A percentile compares a stretch with the other conserved stretches of the same genome.
These are phyloP conservation scores for Saccharomyces mikatae DNA, from an alignment of 805 yeast genomes.

Conservation along the genomic window DNA sequence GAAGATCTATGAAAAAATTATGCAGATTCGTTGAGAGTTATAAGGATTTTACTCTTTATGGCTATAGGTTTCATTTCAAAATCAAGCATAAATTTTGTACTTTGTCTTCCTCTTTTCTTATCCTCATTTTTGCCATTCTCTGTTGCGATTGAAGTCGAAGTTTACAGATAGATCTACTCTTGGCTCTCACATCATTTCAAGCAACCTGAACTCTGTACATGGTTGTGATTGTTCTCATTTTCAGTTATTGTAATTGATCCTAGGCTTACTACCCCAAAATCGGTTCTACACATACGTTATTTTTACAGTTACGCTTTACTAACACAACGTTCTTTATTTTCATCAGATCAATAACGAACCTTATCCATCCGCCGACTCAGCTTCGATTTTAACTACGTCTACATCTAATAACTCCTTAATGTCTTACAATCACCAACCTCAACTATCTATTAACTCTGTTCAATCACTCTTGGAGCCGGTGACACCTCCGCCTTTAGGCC, in stretches of 20 bases:
- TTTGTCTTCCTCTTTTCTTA: neutral
- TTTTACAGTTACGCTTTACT: neutral
- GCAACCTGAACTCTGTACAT: neutral
- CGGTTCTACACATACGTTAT: neutral
- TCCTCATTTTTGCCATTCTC: neutral
- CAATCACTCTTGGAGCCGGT: slow-evolving; percentile 18
- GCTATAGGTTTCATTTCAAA: neutral
- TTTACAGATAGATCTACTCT: neutral
- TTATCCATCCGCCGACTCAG: neutral
- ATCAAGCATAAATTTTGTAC: neutral
- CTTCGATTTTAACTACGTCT: neutral
- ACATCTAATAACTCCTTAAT: slow-evolving; percentile 1
- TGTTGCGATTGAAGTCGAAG: neutral
- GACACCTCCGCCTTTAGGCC: slow-evolving; percentile 17
- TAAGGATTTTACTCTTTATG: neutral
- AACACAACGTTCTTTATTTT: neutral
- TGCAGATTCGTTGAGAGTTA: neutral
- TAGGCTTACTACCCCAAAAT: neutral
- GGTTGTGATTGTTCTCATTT: neutral
- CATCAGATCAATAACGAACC: neutral
- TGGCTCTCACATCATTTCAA: neutral
- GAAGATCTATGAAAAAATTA: neutral
- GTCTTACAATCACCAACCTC: slow-evolving; percentile 25
- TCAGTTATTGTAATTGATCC: neutral
- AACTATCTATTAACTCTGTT: slow-evolving; percentile 23